Conservation (phyloP, 108 stramenopile species). For the Cyclotella sp. region DNA sequence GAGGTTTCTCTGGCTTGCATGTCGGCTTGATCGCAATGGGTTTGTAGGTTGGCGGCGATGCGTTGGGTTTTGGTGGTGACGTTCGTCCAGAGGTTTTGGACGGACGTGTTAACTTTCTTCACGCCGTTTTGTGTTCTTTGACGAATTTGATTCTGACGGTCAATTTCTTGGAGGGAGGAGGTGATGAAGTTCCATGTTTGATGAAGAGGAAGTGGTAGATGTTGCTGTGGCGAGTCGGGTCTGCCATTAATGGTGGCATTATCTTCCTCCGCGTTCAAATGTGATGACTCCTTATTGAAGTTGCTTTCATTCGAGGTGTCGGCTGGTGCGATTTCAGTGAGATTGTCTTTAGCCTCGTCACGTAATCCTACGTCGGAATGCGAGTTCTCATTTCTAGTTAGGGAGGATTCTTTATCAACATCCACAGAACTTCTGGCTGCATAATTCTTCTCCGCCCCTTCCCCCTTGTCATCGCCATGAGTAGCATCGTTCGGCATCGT, state of each 20-base stretch:
- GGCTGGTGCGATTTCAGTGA: background rate
- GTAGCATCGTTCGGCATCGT: background rate
- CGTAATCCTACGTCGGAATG: too few relatives aligned
- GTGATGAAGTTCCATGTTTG: slow-evolving; percentile 29
- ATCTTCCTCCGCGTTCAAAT: background rate
- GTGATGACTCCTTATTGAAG: background rate
- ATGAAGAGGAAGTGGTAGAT: slow-evolving; percentile 8
- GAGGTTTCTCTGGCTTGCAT: slow-evolving; percentile 21
- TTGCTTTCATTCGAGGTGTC: background rate
- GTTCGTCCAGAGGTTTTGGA: slow-evolving; percentile 22
- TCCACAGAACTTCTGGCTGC: too few relatives aligned
- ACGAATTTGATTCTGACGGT: slow-evolving; percentile 33
- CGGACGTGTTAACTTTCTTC: slow-evolving; percentile 21
- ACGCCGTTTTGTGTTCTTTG: slow-evolving; percentile 16
- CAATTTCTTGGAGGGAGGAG: slow-evolving; percentile 20
- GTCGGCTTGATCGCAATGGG: slow-evolving; percentile 23
- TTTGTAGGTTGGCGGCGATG: slow-evolving; percentile 9
- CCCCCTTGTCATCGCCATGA: too few relatives aligned
- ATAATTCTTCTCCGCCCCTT: too few relatives aligned
- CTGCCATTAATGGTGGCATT: background rate
- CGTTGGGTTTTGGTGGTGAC: slow-evolving; percentile 30
- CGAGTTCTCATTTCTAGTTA: too few relatives aligned
- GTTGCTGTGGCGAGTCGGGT: background rate
- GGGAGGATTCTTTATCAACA: too few relatives aligned
- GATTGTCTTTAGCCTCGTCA: too few relatives aligned